Evolutionary conservation across 129 eudicot species (phyloP), one percentile per base, ranked within the genome.

Genomic region (Oenanthe sinensis): DNA sequence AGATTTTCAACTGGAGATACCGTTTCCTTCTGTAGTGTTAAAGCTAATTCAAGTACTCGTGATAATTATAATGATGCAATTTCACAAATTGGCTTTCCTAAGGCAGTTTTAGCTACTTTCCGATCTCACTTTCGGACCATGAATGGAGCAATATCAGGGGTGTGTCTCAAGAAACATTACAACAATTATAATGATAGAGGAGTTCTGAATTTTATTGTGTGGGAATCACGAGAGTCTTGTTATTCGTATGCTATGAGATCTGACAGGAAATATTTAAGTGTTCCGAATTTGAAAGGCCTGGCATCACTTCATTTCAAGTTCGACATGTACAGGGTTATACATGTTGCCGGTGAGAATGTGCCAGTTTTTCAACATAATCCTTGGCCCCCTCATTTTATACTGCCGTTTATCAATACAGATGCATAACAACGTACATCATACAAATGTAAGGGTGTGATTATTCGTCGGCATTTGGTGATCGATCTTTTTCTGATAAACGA

Each of bases 1-100:
- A 89, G 79, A 77, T 91, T 91, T 77, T 87, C 84, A 82, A 87
- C 84, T 0, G 97, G 97, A 4, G 97, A 91, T 85, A 84, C 81
- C 15, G 26, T 91, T 28, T 84, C 85, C 43, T 42, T 91, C 30
- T n/a, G n/a, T n/a, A 80, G 74, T 63, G 74, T 79, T 24, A 78
- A 79, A 24, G 76, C 58, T 77, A 81, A 85, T 11, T 77, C 84
- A 4, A 7, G 75, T n/a, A n/a, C n/a, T 82, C 36, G 1, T 33
- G 36, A n/a, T n/a, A n/a, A n/a, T n/a, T n/a, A 33, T 42, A 15
- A 62, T 48, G n/a, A 67, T 24, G 40, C 50, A 45, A n/a, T n/a
- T n/a, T 82, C 71, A 28, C 37, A 77, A 77, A 8, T 60, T 26
- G 81, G 85, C 69, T 74, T 85, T 39, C 54, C 81, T 24, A 84